Percentiles rank a stretch among this genome's conserved stretches.
Evolutionary conservation across 1,284 basidiomycete genomes (phyloP).

Genomic region (Ceratobasidium papillatum): DNA sequence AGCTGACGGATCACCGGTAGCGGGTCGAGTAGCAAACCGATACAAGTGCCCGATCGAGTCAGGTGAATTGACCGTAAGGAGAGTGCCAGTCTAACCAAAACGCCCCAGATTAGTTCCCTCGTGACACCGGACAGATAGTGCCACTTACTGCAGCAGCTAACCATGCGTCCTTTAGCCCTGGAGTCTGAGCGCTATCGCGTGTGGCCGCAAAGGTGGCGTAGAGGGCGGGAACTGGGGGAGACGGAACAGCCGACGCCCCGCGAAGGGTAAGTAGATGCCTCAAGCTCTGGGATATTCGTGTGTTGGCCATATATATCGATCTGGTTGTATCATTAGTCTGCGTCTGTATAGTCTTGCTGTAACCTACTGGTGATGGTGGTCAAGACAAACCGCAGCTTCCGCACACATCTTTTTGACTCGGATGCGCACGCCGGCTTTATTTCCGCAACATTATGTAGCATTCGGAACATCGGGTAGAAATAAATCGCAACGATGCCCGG

Average conservation of each 20-base stretch:
- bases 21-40: slow-evolving; percentile 71
- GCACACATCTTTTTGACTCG: neutral
- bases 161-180: slow-evolving; percentile 58
- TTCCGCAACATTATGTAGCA: neutral
- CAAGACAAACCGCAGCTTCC: neutral
- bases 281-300: slow-evolving; percentile 25
- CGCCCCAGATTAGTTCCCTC: slow-evolving; percentile 31
- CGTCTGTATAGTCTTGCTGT: neutral
- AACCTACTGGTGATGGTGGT: slow-evolving; percentile 3
- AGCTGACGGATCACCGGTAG: neutral
- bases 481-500: neutral
- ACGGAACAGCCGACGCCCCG: slow-evolving; percentile 34
- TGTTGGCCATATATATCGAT: slow-evolving; percentile 18
- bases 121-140: slow-evolving; percentile 18
- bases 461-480: neutral
- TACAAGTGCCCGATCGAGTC: slow-evolving; percentile 80
- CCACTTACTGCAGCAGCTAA: slow-evolving; percentile 76
- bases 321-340: neutral
- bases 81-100: slow-evolving; percentile 72
- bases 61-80: slow-evolving; percentile 86
- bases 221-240: slow-evolving; percentile 10
- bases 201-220: slow-evolving; percentile 21
- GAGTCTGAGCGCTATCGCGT: slow-evolving; percentile 18
- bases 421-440: neutral
- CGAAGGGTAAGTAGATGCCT: slow-evolving; percentile 37